Base-by-base conservation (phyloP, 2,329 filamentous ascomycete species). In the Sclerotiophoma versabilis region DNA sequence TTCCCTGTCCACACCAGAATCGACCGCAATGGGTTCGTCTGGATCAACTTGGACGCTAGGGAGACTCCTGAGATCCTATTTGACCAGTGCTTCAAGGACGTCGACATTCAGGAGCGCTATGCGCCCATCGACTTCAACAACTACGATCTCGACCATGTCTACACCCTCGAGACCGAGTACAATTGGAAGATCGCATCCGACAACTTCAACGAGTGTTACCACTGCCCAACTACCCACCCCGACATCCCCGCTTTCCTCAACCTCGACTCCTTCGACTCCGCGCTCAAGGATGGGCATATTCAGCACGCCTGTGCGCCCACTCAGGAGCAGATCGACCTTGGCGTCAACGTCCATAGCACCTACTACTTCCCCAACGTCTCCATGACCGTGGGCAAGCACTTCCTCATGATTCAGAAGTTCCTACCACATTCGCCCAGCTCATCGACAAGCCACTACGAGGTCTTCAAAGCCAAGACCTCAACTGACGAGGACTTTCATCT, bases 121-220 rank as follows among this genome's bases (percentile, higher is more conserved):
- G 22, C 27, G 0, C 47, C 54, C 26, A 57, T 63, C 30, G 50
- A 66, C 47, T 69, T 66, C 32, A 48, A 49, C 29, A 58, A 64
- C 30, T 69, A 69, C 45, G 37, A 51, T 8, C 59, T 69, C 43
- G 50, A 65, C 46, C 66, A 70, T 39, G 62, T 62, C 3, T 70
- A 63, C 48, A 57, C 63, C 14, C 53, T 70, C 17, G 59, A 64
- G 8, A 57, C 62, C n/a, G 37, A 53, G 1, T 68, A 67, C 56
- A 69, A 69, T 44, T 70, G 67, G 67, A 70, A 70, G 34, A 62
- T 64, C 26, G 55, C 65, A 6, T 48, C 62, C 8, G 84, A 87
- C 66, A 86, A 87, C 74, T 87, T 86, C 76, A 87, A 87, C 68
- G 84, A 85, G 67, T 87, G 84, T 65, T 87, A 87, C 60, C 84